Evolutionary conservation across 768 basidiomycete species (phyloP).

Genomic region (Antrodiella citrinella): DNA sequence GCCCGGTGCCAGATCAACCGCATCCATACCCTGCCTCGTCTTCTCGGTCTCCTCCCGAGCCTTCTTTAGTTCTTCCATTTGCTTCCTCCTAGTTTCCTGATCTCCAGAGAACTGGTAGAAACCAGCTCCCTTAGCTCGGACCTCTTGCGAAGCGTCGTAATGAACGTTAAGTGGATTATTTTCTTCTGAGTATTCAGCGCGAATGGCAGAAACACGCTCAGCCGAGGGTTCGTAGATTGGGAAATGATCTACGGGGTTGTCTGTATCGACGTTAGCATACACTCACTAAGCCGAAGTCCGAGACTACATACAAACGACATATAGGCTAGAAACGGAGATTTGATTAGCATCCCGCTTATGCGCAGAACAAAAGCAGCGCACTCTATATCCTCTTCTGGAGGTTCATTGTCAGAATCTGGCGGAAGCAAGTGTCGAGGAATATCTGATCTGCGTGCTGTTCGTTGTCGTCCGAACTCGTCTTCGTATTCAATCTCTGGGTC

Average conservation of each 20-base stretch:
- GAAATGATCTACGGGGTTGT: slow-evolving; percentile 78
- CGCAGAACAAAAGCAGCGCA: slow-evolving; percentile 35
- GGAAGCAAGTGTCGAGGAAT: slow-evolving; percentile 60
- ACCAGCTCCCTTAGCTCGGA: slow-evolving; percentile 82
- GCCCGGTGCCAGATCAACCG: slow-evolving; percentile 54
- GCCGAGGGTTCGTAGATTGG: slow-evolving; percentile 82
- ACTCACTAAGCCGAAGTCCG: slow-evolving; percentile 5
- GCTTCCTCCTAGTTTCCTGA: slow-evolving; percentile 63
- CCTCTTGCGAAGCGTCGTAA: slow-evolving; percentile 78
- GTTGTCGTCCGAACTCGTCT: slow-evolving; percentile 79
- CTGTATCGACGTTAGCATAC: slow-evolving; percentile 28
- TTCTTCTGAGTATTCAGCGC: slow-evolving; percentile 58
- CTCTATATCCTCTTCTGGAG: slow-evolving; percentile 37
- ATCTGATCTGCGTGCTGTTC: slow-evolving; percentile 64
- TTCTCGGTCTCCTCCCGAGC: slow-evolving; percentile 66
- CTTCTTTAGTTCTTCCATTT: slow-evolving; percentile 76
- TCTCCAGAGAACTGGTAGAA: slow-evolving; percentile 90
- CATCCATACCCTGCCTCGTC: slow-evolving; percentile 50
- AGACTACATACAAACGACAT: slow-evolving; percentile 17
- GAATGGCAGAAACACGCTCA: slow-evolving; percentile 71
- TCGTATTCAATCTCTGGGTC: slow-evolving; percentile 81
- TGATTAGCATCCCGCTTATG: not conserved
- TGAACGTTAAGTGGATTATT: slow-evolving; percentile 67
- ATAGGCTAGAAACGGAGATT: slow-evolving; percentile 12
- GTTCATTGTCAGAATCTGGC: slow-evolving; percentile 32